Percentiles rank a stretch among this genome's conserved stretches.
phyloP scores from a whole-genome alignment of 805 yeast species.

The Yarrowia sp. region DNA sequence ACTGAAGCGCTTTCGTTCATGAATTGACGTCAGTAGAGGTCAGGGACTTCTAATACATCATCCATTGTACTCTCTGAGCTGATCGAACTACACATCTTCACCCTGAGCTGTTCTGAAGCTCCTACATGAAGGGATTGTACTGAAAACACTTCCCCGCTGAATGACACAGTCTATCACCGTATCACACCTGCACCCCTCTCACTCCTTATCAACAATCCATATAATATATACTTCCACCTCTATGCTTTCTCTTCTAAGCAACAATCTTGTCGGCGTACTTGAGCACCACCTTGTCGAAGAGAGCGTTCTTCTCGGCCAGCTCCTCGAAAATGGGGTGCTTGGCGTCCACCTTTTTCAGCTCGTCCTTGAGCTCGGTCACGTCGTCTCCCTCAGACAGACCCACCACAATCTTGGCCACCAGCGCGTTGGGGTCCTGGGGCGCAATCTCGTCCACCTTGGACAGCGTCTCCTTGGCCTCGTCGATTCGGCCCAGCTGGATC shows the following conservation, averaged over 20 bases:
- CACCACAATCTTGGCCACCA: constrained; percentile 70
- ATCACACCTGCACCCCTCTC: no score
- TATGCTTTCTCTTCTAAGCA: not conserved
- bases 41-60: no score
- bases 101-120: no score
- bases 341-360: constrained; percentile 58
- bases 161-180: no score
- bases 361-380: constrained; percentile 53
- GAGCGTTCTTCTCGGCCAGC: constrained; percentile 62
- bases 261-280: constrained; percentile 45
- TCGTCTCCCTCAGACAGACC: constrained; percentile 62
- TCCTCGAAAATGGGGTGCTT: constrained; percentile 66
- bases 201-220: not conserved
- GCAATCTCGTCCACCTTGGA: constrained; percentile 54
- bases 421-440: constrained; percentile 52
- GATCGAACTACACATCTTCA: no score
- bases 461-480: constrained; percentile 74
- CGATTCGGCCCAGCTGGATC: constrained; percentile 76
- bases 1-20: no score
- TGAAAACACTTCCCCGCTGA: no score
- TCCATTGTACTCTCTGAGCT: no score
- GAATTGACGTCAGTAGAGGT: no score
- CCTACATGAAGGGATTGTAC: no score
- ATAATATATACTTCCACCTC: not conserved
- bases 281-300: constrained; percentile 69